Percentiles rank a stretch among this genome's conserved stretches.
These are phyloP conservation scores for Beauveria varroae DNA, from an alignment of 2,329 filamentous ascomycete genomes.

Conservation along the genomic window DNA sequence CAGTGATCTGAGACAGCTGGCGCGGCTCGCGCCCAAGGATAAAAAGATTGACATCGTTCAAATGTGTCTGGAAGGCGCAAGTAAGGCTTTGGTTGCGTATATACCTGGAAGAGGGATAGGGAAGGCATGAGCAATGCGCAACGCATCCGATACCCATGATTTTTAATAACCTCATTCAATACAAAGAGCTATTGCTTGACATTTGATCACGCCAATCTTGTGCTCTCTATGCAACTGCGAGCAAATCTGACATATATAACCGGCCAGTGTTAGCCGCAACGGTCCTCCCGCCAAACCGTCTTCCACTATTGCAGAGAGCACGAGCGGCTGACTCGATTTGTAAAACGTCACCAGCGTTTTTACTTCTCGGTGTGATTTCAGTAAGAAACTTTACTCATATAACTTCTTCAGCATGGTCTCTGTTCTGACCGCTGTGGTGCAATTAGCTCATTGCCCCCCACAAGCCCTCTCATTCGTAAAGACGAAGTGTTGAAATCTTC, in stretches of 20 bases:
- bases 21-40: slow-evolving; percentile 42
- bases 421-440: neutral
- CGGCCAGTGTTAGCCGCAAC: neutral
- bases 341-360: too few relatives aligned
- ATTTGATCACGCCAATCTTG: neutral
- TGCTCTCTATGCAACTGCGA: too few relatives aligned
- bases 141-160: neutral
- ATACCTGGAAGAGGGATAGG: slow-evolving; percentile 32
- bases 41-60: slow-evolving; percentile 69
- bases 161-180: neutral
- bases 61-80: slow-evolving; percentile 85
- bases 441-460: slow-evolving; percentile 1
- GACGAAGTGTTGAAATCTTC: slow-evolving; percentile 1
- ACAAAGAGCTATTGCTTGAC: neutral
- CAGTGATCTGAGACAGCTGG: slow-evolving; percentile 74
- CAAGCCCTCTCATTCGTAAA: neutral
- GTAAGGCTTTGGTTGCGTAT: slow-evolving; percentile 69
- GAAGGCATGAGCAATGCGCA: neutral
- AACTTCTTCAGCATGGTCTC: neutral
- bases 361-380: too few relatives aligned
- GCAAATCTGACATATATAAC: neutral
- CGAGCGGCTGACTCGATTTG: too few relatives aligned
- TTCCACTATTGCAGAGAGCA: too few relatives aligned
- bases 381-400: neutral
- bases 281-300: too few relatives aligned